Evolutionary conservation across 805 yeast species (phyloP).

Genomic region (Ogataea paradorogensis): DNA sequence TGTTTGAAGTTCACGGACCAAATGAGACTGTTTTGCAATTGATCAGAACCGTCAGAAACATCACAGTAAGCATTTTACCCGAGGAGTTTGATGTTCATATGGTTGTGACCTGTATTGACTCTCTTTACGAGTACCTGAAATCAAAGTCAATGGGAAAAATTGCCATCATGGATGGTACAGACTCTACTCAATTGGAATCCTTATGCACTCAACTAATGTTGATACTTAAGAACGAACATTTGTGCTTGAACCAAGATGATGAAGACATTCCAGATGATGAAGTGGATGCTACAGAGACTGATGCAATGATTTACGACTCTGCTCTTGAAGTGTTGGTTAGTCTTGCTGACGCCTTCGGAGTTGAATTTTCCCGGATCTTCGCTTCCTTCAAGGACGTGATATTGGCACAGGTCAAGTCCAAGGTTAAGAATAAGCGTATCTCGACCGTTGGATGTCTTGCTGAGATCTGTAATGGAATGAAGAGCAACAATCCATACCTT

Average conservation of each 20-base stretch:
- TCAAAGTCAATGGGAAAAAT: constrained; percentile 61
- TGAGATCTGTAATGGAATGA: constrained; percentile 78
- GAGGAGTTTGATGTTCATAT: constrained; percentile 83
- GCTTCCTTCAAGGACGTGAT: constrained; percentile 66
- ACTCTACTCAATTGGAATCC: constrained; percentile 55
- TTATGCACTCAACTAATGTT: constrained; percentile 70
- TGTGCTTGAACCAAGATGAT: constrained; percentile 75
- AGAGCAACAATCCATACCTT: constrained; percentile 59
- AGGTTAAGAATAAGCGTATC: constrained; percentile 72
- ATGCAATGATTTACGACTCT: constrained; percentile 74
- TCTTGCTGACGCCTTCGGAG: constrained; percentile 72
- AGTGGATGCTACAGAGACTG: constrained; percentile 52
- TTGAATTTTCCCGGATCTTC: constrained; percentile 71
- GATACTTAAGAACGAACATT: constrained; percentile 77
- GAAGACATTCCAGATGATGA: constrained; percentile 36
- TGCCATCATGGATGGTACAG: constrained; percentile 59
- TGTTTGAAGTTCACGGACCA: constrained; percentile 55
- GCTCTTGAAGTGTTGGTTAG: constrained; percentile 82
- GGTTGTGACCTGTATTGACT: constrained; percentile 77
- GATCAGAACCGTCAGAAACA: constrained; percentile 62
- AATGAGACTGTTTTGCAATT: constrained; percentile 56
- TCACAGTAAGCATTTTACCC: constrained; percentile 58
- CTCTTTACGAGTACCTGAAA: constrained; percentile 62
- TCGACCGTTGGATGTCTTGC: constrained; percentile 87
- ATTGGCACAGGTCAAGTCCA: constrained; percentile 53